These are phyloP conservation scores for Fraxinus americana DNA, from an alignment of 257 asterid genomes.

Conservation along the genomic window DNA sequence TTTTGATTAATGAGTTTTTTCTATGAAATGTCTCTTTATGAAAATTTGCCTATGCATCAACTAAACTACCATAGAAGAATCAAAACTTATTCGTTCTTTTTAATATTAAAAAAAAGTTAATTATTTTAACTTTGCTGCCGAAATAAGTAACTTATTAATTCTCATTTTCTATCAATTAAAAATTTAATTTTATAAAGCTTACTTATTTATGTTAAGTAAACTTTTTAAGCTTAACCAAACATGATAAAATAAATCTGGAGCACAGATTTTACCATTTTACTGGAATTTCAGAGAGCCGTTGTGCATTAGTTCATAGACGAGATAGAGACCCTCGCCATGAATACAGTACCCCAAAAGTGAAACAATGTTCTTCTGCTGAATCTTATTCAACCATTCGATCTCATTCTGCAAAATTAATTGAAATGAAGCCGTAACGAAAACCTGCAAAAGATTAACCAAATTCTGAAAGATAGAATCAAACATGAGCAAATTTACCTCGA, in stretches of 20 bases:
- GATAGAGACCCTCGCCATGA: slow-evolving; percentile 62
- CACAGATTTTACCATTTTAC: slow-evolving; percentile 72
- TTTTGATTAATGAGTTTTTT: no score
- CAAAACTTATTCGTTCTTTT: no score
- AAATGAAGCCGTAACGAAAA: slow-evolving; percentile 21
- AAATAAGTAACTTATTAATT: neutral
- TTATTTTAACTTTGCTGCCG: neutral
- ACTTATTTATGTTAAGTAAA: neutral
- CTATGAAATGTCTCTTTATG: no score
- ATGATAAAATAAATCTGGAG: neutral
- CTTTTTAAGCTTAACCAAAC: neutral
- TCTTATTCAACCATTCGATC: slow-evolving; percentile 68
- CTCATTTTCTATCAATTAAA: neutral
- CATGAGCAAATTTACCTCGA: slow-evolving; percentile 53
- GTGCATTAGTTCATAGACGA: slow-evolving; percentile 91
- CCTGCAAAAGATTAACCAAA: neutral
- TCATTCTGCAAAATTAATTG: slow-evolving; percentile 64
- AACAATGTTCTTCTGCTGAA: slow-evolving; percentile 75
- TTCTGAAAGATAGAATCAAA: neutral
- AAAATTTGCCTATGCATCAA: no score
- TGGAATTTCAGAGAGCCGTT: slow-evolving; percentile 74
- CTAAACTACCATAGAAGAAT: no score
- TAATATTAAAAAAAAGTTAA: no score
- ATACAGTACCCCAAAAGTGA: slow-evolving; percentile 80
- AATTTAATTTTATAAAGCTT: neutral